phyloP scores from a whole-genome alignment of 768 basidiomycete species.

The Antrodiella citrinella region DNA sequence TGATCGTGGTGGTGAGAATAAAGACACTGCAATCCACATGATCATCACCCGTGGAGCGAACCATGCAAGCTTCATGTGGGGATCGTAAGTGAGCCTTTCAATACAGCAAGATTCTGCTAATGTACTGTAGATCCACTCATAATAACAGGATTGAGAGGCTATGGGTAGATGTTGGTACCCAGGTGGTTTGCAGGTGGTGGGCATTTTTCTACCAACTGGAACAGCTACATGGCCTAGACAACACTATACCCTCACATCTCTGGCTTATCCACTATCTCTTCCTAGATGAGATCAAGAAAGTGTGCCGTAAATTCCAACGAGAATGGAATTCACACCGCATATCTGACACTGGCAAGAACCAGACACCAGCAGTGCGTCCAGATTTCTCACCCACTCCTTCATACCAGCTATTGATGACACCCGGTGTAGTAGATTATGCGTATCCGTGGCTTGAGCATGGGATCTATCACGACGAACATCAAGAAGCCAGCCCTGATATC shows the following conservation, averaged over 20 bases:
- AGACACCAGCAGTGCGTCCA: conserved; percentile 14
- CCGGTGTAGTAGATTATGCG: conserved; percentile 12
- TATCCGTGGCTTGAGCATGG: conserved; percentile 12
- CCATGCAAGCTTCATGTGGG: conserved; percentile 22
- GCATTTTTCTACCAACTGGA: conserved; percentile 35
- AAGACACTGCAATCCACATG: conserved; percentile 21
- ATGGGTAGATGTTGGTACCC: conserved; percentile 34
- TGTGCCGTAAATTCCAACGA: conserved; percentile 25
- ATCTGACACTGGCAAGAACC: conserved; percentile 17
- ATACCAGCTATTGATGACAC: background rate
- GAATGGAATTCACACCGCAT: conserved; percentile 36
- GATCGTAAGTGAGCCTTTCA: conserved; percentile 11
- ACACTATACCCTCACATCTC: conserved; percentile 23
- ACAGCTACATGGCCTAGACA: conserved; percentile 25
- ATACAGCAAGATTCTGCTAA: background rate
- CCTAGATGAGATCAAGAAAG: conserved; percentile 27
- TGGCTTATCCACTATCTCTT: conserved; percentile 40
- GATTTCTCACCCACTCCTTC: background rate
- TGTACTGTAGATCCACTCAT: conserved; percentile 23
- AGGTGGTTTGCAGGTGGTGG: conserved; percentile 33
- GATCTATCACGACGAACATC: conserved; percentile 10
- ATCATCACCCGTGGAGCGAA: conserved; percentile 18
- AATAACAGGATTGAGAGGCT: conserved; percentile 38
- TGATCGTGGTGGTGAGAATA: conserved; percentile 24
- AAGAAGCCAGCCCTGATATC: conserved; percentile 10